Evolutionary conservation across 805 yeast genomes (phyloP).

Genomic region (Sugiyamaella smithiae): DNA sequence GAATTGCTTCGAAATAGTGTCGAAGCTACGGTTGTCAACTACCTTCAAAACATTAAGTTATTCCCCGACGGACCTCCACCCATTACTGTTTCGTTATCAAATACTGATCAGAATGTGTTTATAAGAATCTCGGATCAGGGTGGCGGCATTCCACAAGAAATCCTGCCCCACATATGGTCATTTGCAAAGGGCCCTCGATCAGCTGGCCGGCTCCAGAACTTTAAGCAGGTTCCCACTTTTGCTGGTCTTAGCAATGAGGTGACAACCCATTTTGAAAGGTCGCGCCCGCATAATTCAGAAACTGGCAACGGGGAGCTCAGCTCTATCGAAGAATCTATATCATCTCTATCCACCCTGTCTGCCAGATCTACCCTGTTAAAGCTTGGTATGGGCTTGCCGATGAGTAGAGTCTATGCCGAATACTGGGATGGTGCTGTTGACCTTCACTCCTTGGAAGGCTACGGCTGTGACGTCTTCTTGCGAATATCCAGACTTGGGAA

Average conservation of each 20-base stretch:
- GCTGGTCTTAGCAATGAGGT: constrained; percentile 34
- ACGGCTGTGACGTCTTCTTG: constrained; percentile 85
- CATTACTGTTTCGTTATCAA: constrained; percentile 69
- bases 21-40: constrained; percentile 69
- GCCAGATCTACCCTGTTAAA: constrained; percentile 71
- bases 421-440: constrained; percentile 94
- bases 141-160: constrained; percentile 71
- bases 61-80: constrained; percentile 42
- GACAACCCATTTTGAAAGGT: constrained; percentile 18
- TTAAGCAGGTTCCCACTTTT: constrained; percentile 31
- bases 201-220: constrained; percentile 28
- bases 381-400: constrained; percentile 85
- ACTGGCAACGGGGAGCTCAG: constrained; percentile 53
- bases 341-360: constrained; percentile 60
- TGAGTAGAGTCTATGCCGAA: constrained; percentile 90
- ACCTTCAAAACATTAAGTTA: constrained; percentile 33
- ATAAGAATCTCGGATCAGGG: constrained; percentile 87
- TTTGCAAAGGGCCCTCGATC: constrained; percentile 52
- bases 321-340: constrained; percentile 24
- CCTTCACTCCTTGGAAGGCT: constrained; percentile 82
- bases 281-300: constrained; percentile 27
- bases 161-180: constrained; percentile 73
- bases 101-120: constrained; percentile 61
- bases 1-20: constrained; percentile 83
- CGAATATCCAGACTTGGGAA: constrained; percentile 76